phyloP scores from a whole-genome alignment of 148 eudicot genomes.

The Agrostemma githago region DNA sequence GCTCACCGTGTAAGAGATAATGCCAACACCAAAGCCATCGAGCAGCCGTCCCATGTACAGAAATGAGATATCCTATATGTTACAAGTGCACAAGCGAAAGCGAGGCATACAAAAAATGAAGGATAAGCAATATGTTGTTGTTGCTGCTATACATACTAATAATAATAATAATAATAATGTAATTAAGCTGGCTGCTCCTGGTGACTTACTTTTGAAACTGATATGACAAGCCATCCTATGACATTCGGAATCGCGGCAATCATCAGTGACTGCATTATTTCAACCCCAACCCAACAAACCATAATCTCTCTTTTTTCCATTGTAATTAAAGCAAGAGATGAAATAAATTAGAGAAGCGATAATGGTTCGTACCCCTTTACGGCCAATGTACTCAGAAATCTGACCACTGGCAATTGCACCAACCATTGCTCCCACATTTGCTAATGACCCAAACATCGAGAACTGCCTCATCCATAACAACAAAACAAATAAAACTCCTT shows the following conservation, averaged over 20 bases:
- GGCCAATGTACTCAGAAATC: slow-evolving; percentile 76
- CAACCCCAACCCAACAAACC: background rate
- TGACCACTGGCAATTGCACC: slow-evolving; percentile 92
- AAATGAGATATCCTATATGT: slow-evolving; percentile 61
- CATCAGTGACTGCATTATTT: slow-evolving; percentile 48
- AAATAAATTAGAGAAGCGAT: background rate
- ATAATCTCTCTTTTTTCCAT: background rate
- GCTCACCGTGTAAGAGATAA: slow-evolving; percentile 78
- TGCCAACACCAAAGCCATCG: slow-evolving; percentile 91
- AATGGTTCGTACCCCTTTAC: slow-evolving; percentile 63
- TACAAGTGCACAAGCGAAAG: too few species aligned
- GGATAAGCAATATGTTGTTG: background rate
- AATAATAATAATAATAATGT: too few species aligned
- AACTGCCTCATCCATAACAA: slow-evolving; percentile 39
- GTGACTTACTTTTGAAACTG: slow-evolving; percentile 49
- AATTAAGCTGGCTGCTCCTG: too few species aligned
- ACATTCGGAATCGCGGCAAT: slow-evolving; percentile 62
- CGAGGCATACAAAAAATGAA: background rate
- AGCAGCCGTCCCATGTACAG: slow-evolving; percentile 82
- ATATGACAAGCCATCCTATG: slow-evolving; percentile 54
- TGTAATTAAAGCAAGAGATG: too few species aligned
- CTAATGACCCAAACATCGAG: slow-evolving; percentile 79
- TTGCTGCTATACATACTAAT: background rate
- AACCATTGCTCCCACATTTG: slow-evolving; percentile 93
- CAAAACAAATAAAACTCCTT: background rate